A percentile compares a stretch with the other conserved stretches of the same genome.
Evolutionary conservation across 441 rosid genomes (phyloP).

Genomic region (Capsella rubella): DNA sequence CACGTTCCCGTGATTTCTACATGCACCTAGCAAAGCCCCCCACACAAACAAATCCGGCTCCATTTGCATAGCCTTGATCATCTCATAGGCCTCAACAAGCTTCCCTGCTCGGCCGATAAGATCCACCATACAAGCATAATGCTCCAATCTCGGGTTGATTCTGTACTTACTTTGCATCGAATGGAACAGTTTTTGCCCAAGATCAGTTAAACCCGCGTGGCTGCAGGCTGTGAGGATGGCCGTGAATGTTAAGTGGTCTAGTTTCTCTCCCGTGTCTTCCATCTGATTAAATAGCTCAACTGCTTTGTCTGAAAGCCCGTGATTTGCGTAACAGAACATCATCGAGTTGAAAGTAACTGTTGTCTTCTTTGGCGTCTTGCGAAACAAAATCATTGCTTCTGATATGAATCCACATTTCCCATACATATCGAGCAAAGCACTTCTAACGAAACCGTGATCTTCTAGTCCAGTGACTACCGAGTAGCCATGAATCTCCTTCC

Average conservation of each 20-base stretch:
- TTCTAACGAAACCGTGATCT: constrained; percentile 63
- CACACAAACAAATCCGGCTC: constrained; percentile 83
- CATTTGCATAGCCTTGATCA: constrained; percentile 63
- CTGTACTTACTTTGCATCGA: constrained; percentile 69
- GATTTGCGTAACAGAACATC: constrained; percentile 83
- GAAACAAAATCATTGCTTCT: constrained; percentile 65
- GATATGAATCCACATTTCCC: constrained; percentile 70
- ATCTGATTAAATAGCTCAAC: constrained; percentile 66
- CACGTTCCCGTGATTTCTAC: constrained; percentile 71
- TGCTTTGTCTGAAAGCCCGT: constrained; percentile 74
- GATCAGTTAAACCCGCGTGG: constrained; percentile 69
- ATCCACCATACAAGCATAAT: constrained; percentile 85
- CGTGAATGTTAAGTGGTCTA: constrained; percentile 75
- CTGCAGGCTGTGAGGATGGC: constrained; percentile 90
- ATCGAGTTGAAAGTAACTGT: constrained; percentile 84
- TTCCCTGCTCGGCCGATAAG: constrained; percentile 83
- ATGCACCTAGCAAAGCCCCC: constrained; percentile 92
- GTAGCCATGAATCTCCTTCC: constrained; percentile 77
- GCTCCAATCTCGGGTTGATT: constrained; percentile 77
- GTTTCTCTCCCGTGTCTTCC: constrained; percentile 61
- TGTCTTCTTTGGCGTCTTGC: constrained; percentile 56
- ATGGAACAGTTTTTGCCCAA: constrained; percentile 64
- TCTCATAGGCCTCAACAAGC: constrained; percentile 60
- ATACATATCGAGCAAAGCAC: constrained; percentile 78
- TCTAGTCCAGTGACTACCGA: constrained; percentile 66